A percentile compares a stretch with the other conserved stretches of the same genome.
phyloP scores from a whole-genome alignment of 2,329 filamentous ascomycete species.

The Fusarium beomiforme region DNA sequence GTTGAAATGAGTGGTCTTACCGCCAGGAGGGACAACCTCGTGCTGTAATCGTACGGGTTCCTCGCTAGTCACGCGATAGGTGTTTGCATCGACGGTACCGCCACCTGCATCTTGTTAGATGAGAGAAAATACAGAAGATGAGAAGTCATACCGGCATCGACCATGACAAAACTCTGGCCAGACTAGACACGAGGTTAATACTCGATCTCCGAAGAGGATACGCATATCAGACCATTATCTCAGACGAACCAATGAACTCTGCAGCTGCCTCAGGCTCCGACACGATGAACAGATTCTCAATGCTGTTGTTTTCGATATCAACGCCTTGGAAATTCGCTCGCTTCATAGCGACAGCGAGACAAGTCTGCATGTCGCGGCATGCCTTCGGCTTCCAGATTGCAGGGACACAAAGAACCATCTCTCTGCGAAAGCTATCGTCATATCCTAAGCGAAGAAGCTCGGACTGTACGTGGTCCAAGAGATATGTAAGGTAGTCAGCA shows the following conservation, averaged over 20 bases:
- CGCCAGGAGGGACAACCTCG: neutral
- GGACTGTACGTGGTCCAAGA: neutral
- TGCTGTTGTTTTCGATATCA: neutral
- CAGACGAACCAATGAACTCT: neutral
- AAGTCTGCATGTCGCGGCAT: neutral
- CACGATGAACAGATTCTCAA: neutral
- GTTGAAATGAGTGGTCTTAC: neutral
- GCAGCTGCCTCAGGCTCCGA: slow-evolving; percentile 5
- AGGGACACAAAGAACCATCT: neutral
- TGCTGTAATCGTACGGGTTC: neutral
- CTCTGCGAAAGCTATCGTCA: neutral
- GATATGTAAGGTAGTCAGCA: neutral
- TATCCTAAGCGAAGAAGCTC: neutral
- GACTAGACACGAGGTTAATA: neutral
- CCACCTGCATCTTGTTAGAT: neutral
- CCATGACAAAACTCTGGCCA: neutral
- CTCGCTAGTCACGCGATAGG: neutral
- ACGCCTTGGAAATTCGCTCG: neutral
- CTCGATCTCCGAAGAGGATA: no score
- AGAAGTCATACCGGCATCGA: neutral
- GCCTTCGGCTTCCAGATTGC: neutral
- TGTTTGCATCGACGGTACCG: neutral
- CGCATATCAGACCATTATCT: neutral
- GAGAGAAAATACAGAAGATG: no score
- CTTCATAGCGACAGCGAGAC: neutral